Evolutionary conservation across 257 asterid genomes (phyloP), one percentile per base, ranked within the genome.

Genomic region (Perilla frutescens): DNA sequence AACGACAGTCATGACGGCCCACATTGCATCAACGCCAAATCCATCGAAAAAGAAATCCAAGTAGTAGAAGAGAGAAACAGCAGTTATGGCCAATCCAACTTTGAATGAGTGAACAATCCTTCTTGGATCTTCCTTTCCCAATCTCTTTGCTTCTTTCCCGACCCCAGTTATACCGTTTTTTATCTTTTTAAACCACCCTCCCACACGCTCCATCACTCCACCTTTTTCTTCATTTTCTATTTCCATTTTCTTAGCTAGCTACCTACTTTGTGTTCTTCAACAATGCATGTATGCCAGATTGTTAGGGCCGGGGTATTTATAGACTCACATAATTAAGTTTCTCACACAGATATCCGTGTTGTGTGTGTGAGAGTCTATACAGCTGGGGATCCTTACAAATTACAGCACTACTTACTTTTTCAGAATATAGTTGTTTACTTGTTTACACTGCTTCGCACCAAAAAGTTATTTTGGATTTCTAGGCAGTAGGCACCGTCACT

Each of bases 1-100:
- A 32, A 83, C 80, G 20, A 80, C 85, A 62, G 85, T 83, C 87
- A 83, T 83, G 68, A 83, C 85, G 71, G 85, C 85, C 87, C 83
- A 83, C 85, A 83, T 83, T 63, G 87, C 83, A 37, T 71, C 51
- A 41, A 83, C 84, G 1, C 85, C 87, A 58, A 77, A 75, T 2
- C 85, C 86, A 26, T 75, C 75, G 43, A 67, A 83, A 31, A 72
- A 64, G 74, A 72, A 80, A 32, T 80, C 85, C 14, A 80, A 83
- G 68, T 80, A 83, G 61, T 80, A 83, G 26, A 83, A 40, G 51
- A 83, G 51, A 6, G 87, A 80, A 7, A 83, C 80, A 5, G 63
- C 37, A 0, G 81, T 62, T 14, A 83, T 68, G 31, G 87, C 83
- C 45, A 77, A 71, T 26, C 85, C 85, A 6, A 81, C 82, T 77